Conservation (phyloP, 495 filamentous ascomycete genomes). For the Aspergillus conjunctus region DNA sequence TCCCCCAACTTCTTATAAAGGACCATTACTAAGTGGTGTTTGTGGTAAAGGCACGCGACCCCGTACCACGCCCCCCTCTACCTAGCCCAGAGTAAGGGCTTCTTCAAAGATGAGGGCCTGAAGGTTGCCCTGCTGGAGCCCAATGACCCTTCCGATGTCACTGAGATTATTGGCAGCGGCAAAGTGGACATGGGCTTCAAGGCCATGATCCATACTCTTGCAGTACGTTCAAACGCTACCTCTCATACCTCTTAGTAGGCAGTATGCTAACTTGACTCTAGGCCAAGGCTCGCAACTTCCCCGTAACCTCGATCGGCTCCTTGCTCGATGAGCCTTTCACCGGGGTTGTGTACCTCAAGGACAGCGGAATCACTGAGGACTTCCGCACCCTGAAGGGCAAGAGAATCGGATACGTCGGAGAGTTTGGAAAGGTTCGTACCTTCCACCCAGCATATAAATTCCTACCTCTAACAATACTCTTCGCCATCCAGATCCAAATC, state of each 20-base stretch:
- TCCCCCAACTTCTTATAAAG: background rate
- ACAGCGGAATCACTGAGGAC: slow-evolving; percentile 66
- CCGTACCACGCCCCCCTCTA: slow-evolving; percentile 74
- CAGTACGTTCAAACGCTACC: slow-evolving; percentile 40
- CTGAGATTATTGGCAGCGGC: slow-evolving; percentile 70
- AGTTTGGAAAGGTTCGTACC: slow-evolving; percentile 60
- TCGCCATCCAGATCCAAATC: slow-evolving; percentile 59
- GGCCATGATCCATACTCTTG: slow-evolving; percentile 74
- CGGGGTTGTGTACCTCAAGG: slow-evolving; percentile 69
- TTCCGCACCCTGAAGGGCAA: slow-evolving; percentile 65
- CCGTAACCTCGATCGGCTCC: slow-evolving; percentile 66
- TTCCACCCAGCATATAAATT: background rate
- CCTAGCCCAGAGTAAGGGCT: slow-evolving; percentile 69
- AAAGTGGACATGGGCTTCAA: slow-evolving; percentile 76
- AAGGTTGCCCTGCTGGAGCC: slow-evolving; percentile 72
- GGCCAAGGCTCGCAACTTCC: slow-evolving; percentile 71
- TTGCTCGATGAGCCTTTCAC: slow-evolving; percentile 74
- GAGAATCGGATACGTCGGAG: slow-evolving; percentile 70
- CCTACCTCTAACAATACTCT: background rate
- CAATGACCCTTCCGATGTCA: slow-evolving; percentile 71
- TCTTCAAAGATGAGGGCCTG: slow-evolving; percentile 68
- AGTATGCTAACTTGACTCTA: slow-evolving; percentile 20
- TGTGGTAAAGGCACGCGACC: slow-evolving; percentile 61
- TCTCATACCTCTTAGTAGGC: no score
- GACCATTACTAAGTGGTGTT: slow-evolving; percentile 31